Evolutionary conservation across 352 stramenopile species (phyloP).

Genomic region (Albugo laibachii): DNA sequence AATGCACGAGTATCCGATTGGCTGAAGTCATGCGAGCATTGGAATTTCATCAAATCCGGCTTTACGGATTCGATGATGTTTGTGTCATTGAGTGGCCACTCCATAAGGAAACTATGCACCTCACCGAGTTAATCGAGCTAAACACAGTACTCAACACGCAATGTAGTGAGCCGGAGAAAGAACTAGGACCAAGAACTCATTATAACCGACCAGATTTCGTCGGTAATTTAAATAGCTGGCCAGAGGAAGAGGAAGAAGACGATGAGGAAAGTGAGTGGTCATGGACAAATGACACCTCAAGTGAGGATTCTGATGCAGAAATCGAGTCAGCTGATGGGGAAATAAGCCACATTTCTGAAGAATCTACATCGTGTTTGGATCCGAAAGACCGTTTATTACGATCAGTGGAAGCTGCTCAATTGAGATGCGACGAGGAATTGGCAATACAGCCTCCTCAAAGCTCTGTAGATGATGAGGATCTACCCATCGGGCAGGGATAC

Average conservation of each 20-base stretch:
- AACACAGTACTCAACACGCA: slow-evolving; percentile 9
- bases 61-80: slow-evolving; percentile 72
- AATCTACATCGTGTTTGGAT: slow-evolving; percentile 20
- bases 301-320: background rate
- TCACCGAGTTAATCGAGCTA: slow-evolving; percentile 55
- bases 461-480: slow-evolving; percentile 14
- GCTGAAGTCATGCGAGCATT: slow-evolving; percentile 49
- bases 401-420: no score
- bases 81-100: slow-evolving; percentile 18
- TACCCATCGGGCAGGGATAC: slow-evolving; percentile 38
- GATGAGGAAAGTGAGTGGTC: background rate
- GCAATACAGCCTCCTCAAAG: background rate
- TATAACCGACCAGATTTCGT: slow-evolving; percentile 25
- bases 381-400: no score
- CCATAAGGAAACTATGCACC: slow-evolving; percentile 17
- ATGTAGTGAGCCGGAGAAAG: slow-evolving; percentile 19
- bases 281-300: no score
- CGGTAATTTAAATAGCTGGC: background rate
- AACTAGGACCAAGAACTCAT: slow-evolving; percentile 23
- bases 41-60: slow-evolving; percentile 30
- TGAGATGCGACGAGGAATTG: slow-evolving; percentile 4
- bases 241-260: background rate
- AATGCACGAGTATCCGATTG: slow-evolving; percentile 21
- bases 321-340: background rate
- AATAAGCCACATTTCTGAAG: background rate